Evolutionary conservation across 2,329 filamentous ascomycete species (phyloP).

Genomic region (Aotearoamyces nothofagi): DNA sequence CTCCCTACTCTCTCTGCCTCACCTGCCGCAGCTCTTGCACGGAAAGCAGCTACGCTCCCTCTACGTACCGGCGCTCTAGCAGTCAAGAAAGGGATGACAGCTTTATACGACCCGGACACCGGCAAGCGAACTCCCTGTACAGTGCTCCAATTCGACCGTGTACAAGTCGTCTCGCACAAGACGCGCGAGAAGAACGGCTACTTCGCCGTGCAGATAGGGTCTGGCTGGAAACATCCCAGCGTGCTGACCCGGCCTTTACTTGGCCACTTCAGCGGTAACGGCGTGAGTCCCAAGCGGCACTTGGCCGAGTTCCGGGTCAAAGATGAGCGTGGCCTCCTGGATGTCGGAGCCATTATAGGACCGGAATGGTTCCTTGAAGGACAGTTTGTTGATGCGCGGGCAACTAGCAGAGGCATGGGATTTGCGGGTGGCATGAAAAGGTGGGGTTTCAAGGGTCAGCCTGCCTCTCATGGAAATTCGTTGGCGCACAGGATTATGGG

Average conservation of each 20-base stretch:
- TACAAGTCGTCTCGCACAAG: conserved; percentile 81
- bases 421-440: conserved; percentile 98
- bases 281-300: conserved; percentile 69
- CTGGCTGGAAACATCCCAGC: conserved; percentile 54
- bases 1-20: conserved; percentile 41
- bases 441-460: conserved; percentile 79
- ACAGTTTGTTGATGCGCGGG: conserved; percentile 77
- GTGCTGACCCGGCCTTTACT: conserved; percentile 74
- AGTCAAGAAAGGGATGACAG: conserved; percentile 92
- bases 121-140: conserved; percentile 74
- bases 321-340: conserved; percentile 54
- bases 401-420: conserved; percentile 71
- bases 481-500: conserved; percentile 87
- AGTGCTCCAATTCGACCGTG: conserved; percentile 82
- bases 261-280: conserved; percentile 75
- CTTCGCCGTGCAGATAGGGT: conserved; percentile 82
- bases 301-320: conserved; percentile 80
- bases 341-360: conserved; percentile 58
- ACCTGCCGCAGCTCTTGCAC: conserved; percentile 43
- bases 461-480: conserved; percentile 87
- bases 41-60: conserved; percentile 41
- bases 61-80: conserved; percentile 70
- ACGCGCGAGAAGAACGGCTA: conserved; percentile 72
- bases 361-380: conserved; percentile 89
- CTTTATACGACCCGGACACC: conserved; percentile 63